phyloP scores from a whole-genome alignment of 2,329 filamentous ascomycete species.

The Penicillium sp. region DNA sequence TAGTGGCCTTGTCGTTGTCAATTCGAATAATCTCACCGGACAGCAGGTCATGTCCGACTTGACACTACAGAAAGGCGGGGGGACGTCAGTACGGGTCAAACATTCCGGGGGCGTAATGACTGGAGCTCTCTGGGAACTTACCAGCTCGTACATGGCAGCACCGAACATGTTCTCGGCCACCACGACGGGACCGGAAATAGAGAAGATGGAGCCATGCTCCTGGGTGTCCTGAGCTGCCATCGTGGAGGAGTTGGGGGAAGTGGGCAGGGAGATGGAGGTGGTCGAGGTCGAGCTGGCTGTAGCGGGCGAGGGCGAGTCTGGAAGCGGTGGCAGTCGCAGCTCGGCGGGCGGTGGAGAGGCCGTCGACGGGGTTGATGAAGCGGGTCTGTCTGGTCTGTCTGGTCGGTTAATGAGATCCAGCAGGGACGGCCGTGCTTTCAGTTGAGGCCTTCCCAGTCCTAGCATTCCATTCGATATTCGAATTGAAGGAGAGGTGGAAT shows the following conservation, averaged over 20 bases:
- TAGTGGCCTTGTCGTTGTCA: constrained; percentile 90
- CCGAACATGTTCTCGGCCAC: constrained; percentile 98
- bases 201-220: constrained; percentile 69
- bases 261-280: constrained; percentile 37
- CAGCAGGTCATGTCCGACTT: constrained; percentile 87
- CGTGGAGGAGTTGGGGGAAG: constrained; percentile 36
- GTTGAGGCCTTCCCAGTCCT: constrained; percentile 59
- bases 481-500: not conserved
- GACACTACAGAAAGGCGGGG: constrained; percentile 64
- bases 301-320: constrained; percentile 50
- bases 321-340: constrained; percentile 45
- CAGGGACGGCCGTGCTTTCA: constrained; percentile 65
- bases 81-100: not conserved
- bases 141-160: constrained; percentile 99
- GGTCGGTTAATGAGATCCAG: constrained; percentile 59
- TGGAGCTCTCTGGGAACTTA: constrained; percentile 49
- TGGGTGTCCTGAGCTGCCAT: constrained; percentile 56
- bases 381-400: not conserved
- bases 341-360: constrained; percentile 8
- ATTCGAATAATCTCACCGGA: constrained; percentile 98
- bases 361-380: not conserved
- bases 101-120: constrained; percentile 4
- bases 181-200: constrained; percentile 83
- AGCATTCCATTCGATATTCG: constrained; percentile 51
- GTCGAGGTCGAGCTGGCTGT: constrained; percentile 44